Conservation (phyloP, 176 grass and related monocot species). For the Juncus inflexus region DNA sequence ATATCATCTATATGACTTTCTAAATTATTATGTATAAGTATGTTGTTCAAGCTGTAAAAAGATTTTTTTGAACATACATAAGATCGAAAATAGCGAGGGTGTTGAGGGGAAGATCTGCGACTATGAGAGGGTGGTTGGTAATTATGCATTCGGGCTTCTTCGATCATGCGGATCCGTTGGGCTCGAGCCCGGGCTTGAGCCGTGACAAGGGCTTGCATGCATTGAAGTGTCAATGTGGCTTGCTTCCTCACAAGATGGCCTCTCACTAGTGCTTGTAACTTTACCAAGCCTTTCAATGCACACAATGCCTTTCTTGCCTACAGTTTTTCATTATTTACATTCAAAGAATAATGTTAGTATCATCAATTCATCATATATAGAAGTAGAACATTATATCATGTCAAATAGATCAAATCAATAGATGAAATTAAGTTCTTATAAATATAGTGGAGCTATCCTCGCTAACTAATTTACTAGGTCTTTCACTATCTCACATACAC, state of each 20-base stretch:
- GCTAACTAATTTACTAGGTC: too few species aligned
- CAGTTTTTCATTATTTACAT: not conserved
- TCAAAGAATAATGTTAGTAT: too few species aligned
- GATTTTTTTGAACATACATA: constrained; percentile 34
- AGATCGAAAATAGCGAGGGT: constrained; percentile 38
- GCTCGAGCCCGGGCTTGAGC: constrained; percentile 62
- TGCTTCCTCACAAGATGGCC: constrained; percentile 87
- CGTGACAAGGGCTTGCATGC: constrained; percentile 71
- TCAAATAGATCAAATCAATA: too few species aligned
- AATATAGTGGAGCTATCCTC: too few species aligned
- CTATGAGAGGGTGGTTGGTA: constrained; percentile 27
- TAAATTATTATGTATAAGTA: not conserved
- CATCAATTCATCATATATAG: constrained; percentile 5
- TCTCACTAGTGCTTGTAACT: constrained; percentile 76
- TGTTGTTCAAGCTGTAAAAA: not conserved
- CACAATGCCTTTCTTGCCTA: constrained; percentile 76
- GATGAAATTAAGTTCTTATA: too few species aligned
- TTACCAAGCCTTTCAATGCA: constrained; percentile 77
- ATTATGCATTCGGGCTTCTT: constrained; percentile 23
- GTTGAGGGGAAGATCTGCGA: constrained; percentile 52
- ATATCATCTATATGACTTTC: not conserved
- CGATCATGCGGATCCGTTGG: constrained; percentile 40
- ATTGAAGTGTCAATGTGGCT: constrained; percentile 61
- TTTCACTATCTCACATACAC: too few species aligned
- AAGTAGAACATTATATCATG: not conserved